Evolutionary conservation across 2,329 filamentous ascomycete species (phyloP).

Genomic region (Pleomassaria siparia): DNA sequence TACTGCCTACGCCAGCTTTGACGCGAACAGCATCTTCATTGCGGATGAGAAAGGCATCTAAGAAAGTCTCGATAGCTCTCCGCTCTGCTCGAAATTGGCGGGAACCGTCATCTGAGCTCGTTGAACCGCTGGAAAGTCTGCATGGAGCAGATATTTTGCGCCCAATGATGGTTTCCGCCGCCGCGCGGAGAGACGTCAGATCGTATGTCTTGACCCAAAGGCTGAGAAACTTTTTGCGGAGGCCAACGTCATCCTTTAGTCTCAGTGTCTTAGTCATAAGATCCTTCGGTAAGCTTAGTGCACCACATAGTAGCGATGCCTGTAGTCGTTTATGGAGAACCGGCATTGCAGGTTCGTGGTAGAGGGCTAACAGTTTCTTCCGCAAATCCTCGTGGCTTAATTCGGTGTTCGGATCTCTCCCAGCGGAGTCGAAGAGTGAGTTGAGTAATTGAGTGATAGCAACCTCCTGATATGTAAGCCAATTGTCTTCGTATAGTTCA

Average conservation of each 20-base stretch:
- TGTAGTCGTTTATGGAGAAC: conserved; percentile 59
- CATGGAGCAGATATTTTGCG: conserved; percentile 48
- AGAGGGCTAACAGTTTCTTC: conserved; percentile 54
- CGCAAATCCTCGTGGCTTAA: conserved; percentile 43
- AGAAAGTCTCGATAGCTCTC: conserved; percentile 53
- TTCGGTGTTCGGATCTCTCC: conserved; percentile 26
- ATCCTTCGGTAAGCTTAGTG: conserved; percentile 58
- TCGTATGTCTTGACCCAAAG: conserved; percentile 63
- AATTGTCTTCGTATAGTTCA: conserved; percentile 64
- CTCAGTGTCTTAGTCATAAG: conserved; percentile 48
- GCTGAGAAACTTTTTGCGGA: conserved; percentile 58
- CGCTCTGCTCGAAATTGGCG: conserved; percentile 40
- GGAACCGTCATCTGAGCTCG: conserved; percentile 36
- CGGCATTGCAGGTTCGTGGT: conserved; percentile 55
- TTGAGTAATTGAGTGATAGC: conserved; percentile 64
- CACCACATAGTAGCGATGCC: conserved; percentile 60
- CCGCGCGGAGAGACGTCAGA: conserved; percentile 51
- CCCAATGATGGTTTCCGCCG: conserved; percentile 62
- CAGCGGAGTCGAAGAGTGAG: conserved; percentile 51
- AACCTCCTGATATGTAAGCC: conserved; percentile 63
- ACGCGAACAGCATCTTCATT: conserved; percentile 57
- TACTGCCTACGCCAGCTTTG: conserved; percentile 41
- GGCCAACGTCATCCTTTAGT: conserved; percentile 59
- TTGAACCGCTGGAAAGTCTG: conserved; percentile 40
- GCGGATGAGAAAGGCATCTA: conserved; percentile 59